These are phyloP conservation scores for Corynascus novoguineensis DNA, from an alignment of 495 filamentous ascomycete species.

Conservation along the genomic window DNA sequence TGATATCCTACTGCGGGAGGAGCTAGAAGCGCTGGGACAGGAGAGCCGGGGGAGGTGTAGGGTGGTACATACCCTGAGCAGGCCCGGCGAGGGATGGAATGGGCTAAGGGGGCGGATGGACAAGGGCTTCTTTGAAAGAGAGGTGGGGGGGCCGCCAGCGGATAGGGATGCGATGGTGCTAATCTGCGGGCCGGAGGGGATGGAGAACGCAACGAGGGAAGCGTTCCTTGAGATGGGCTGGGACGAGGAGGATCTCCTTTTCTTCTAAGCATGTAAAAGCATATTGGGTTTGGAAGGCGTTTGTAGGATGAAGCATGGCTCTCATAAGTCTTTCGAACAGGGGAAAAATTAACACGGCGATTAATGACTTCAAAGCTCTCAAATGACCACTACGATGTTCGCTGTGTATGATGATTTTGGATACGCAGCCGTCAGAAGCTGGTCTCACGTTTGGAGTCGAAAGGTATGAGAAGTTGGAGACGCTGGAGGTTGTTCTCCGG, in stretches of 20 bases:
- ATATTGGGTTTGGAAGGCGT: not conserved
- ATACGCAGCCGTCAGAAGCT: no score
- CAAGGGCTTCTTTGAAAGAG: conserved; percentile 54
- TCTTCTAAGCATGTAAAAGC: conserved; percentile 47
- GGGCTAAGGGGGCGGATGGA: conserved; percentile 68
- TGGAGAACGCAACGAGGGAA: conserved; percentile 65
- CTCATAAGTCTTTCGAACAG: no score
- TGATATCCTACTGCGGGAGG: conserved; percentile 78
- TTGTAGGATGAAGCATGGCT: no score
- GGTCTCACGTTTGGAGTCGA: not conserved
- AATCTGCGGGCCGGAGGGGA: conserved; percentile 73
- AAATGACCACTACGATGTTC: no score
- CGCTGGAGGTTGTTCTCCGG: not conserved
- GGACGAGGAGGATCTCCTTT: conserved; percentile 72
- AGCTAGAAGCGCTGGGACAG: conserved; percentile 59
- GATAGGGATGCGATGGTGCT: conserved; percentile 60
- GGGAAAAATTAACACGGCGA: no score
- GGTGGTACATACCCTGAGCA: conserved; percentile 68
- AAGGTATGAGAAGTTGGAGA: not conserved
- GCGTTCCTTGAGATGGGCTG: conserved; percentile 67
- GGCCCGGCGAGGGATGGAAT: conserved; percentile 58
- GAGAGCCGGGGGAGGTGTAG: conserved; percentile 52
- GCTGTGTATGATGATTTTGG: no score
- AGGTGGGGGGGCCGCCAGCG: conserved; percentile 43
- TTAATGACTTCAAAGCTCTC: no score